These are phyloP conservation scores for Pilatotrama ljubarskyi DNA, from an alignment of 768 basidiomycete species.

Conservation along the genomic window DNA sequence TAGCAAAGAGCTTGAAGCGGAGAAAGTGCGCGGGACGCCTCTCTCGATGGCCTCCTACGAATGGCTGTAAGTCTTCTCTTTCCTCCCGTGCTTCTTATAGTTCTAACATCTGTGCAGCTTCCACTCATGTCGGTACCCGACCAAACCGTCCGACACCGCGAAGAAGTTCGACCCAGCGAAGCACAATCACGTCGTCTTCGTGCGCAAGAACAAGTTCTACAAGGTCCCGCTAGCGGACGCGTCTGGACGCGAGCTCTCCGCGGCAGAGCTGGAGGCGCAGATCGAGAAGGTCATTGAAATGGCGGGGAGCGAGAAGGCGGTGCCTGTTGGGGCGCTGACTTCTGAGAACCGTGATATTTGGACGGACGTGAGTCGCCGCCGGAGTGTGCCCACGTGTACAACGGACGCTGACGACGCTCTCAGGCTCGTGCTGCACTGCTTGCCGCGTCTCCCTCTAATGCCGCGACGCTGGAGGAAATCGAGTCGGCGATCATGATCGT, in stretches of 20 bases:
- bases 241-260: slow-evolving; percentile 69
- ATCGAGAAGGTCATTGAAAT: slow-evolving; percentile 65
- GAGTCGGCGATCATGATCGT: slow-evolving; percentile 90
- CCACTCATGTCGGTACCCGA: slow-evolving; percentile 89
- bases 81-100: neutral
- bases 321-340: slow-evolving; percentile 76
- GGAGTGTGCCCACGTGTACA: neutral
- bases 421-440: slow-evolving; percentile 64
- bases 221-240: slow-evolving; percentile 69
- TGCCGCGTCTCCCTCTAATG: slow-evolving; percentile 64
- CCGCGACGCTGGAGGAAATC: slow-evolving; percentile 67
- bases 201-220: slow-evolving; percentile 92
- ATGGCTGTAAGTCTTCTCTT: slow-evolving; percentile 63
- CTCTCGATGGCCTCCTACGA: slow-evolving; percentile 94
- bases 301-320: slow-evolving; percentile 49
- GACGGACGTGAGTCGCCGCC: slow-evolving; percentile 62
- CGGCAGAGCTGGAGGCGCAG: slow-evolving; percentile 83
- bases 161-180: slow-evolving; percentile 70
- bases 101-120: slow-evolving; percentile 50
- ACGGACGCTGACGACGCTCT: neutral
- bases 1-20: slow-evolving; percentile 75
- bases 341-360: slow-evolving; percentile 88
- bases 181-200: slow-evolving; percentile 87
- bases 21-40: slow-evolving; percentile 75
- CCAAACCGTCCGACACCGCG: slow-evolving; percentile 80